Conservation (phyloP, 164 flowering plant genomes). For the Sedum album region DNA sequence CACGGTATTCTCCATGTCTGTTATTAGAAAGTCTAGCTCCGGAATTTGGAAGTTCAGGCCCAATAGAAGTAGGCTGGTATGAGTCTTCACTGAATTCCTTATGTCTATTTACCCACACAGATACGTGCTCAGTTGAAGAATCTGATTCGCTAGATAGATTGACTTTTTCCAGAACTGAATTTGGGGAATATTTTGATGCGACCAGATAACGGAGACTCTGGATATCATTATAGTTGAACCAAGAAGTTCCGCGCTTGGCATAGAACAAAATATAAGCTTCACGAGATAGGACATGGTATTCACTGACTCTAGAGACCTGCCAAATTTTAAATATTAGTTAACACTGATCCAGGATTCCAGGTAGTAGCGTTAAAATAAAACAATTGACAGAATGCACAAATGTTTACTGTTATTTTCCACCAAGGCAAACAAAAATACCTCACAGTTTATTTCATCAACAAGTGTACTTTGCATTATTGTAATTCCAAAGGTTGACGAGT, state of each 20-base stretch:
- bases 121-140: slow-evolving; percentile 7
- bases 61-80: slow-evolving; percentile 2
- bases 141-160: slow-evolving; percentile 12
- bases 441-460: neutral
- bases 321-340: neutral
- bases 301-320: slow-evolving; percentile 36
- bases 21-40: neutral
- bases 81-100: slow-evolving; percentile 10
- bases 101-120: slow-evolving; percentile 12
- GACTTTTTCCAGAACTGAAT: slow-evolving; percentile 49
- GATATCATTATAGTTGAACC: slow-evolving; percentile 51
- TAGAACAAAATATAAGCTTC: slow-evolving; percentile 86
- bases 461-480: neutral
- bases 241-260: slow-evolving; percentile 58
- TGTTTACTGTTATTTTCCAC: neutral
- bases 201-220: slow-evolving; percentile 13
- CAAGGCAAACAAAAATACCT: neutral
- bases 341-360: neutral
- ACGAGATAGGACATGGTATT: slow-evolving; percentile 46
- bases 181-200: slow-evolving; percentile 36
- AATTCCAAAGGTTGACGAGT: neutral
- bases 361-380: neutral
- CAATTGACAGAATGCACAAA: neutral
- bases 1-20: neutral
- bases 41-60: neutral